Evolutionary conservation across 225 moss, liverwort and hornwort genomes (phyloP), one percentile per base, ranked within the genome.

Genomic region (Neckera pumila): DNA sequence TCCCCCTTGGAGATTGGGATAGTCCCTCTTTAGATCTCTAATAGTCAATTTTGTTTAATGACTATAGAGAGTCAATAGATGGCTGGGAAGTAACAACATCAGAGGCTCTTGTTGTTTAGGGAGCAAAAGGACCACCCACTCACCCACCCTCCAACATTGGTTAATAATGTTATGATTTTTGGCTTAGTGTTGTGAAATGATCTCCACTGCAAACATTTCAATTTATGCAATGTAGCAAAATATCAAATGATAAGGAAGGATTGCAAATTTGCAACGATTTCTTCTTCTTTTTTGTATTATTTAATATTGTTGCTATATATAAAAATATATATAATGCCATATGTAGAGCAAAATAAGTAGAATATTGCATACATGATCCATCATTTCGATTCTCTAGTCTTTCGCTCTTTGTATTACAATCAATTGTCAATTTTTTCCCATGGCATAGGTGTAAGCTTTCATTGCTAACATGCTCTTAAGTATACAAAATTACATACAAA

Each of bases 381-480:
- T 49, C n/a, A n/a, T n/a, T n/a, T n/a, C n/a, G n/a, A 31, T 31
- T 53, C 22, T 76, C 14, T 0, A 23, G 0, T 34, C 22, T 76
- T 53, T 1, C 0, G 0, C 0, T 21, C 5, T 51, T 34, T 34
- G 12, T 14, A 14, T 1, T 76, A 34, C 14, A 51, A 76, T 51
- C 51, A 34, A 51, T 51, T 51, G 21, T 51, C 14, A 21, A 76
- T 7, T 19, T 8, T 47, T 21, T 0, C 7, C 33, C 2, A 12
- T 20, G 33, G 3, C 2, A 0, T 31, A 33, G 18, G 4, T 75
- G 5, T 76, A 51, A 51, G 21, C 1, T 76, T 33, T 6, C 21
- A 34, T 0, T 21, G 1, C 5, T 5, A 42, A 71, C 42, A 31
- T 49, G 20, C 33, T 26, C 1, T 47, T 12, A 12, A 49, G 33